phyloP scores from a whole-genome alignment of 306 rosid genomes.

The Lablab purpureus region DNA sequence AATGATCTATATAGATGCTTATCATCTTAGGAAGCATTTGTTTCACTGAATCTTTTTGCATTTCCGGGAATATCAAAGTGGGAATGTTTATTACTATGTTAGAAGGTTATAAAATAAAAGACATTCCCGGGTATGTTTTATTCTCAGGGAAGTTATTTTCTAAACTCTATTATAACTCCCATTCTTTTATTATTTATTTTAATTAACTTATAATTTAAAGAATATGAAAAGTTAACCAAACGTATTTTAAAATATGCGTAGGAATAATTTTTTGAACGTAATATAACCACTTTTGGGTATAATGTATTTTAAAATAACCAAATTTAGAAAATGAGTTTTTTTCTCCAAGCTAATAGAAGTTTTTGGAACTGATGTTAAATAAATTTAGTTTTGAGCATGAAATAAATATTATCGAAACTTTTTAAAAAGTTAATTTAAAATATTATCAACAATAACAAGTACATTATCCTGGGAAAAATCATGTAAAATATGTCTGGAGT shows the following conservation, averaged over 20 bases:
- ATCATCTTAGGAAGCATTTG: neutral
- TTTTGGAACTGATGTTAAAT: neutral
- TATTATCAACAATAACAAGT: neutral
- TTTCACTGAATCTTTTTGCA: too few relatives aligned
- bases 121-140: too few relatives aligned
- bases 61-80: too few relatives aligned
- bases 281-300: neutral
- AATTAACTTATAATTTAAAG: too few relatives aligned
- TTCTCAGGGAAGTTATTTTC: too few relatives aligned
- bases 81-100: too few relatives aligned
- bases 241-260: too few relatives aligned
- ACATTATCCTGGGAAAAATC: neutral
- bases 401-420: neutral
- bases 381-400: neutral
- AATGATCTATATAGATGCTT: slow-evolving; percentile 16
- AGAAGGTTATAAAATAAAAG: too few relatives aligned
- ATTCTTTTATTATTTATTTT: too few relatives aligned
- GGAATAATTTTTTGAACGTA: too few relatives aligned
- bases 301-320: neutral
- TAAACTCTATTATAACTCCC: too few relatives aligned
- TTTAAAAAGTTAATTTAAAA: neutral
- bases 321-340: neutral
- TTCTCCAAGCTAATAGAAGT: neutral
- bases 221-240: too few relatives aligned
- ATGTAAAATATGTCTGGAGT: neutral